Evolutionary conservation across 108 stramenopile species (phyloP), one percentile per base, ranked within the genome.

Genomic region (Nitzschia putrida): DNA sequence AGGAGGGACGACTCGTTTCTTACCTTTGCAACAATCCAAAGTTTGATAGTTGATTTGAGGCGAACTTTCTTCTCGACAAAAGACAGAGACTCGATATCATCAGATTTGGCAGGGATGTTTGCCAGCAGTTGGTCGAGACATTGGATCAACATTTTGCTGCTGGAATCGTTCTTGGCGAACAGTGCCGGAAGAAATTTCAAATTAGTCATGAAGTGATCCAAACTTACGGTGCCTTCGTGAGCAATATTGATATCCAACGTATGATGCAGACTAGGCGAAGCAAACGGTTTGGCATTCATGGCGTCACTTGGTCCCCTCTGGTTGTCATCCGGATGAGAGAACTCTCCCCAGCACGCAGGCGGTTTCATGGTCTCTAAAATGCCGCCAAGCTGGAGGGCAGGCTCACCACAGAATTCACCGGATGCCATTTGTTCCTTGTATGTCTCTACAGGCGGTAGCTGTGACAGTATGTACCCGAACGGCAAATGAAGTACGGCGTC

Each of bases 301-400:
- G 4, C 29, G 29, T 34, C 29, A 34, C 3, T 3, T 34, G 29
- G 4, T 4, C 29, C 29, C 29, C 29, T 4, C 29, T 34, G 29
- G 29, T 34, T 34, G 29, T 4, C 29, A 34, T 34, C 29, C 29
- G 29, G 29, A 34, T 34, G 29, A 4, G 29, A 34, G 29, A 4
- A 34, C 21, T 63, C 43, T 8, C 83, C 89, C 67, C 85, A 90
- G 47, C 88, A 90, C 7, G 53, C 42, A 20, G 90, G 93, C n/a
- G 90, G 93, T 54, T 82, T 77, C 87, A 94, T 87, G 13, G 83
- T 47, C 20, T 79, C 74, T 0, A 94, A 64, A 23, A 94, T 90
- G 8, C 45, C 66, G 34, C 80, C 73, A 24, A 94, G 73, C 38
- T 91, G 74, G 23, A 94, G 68, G 10, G 64, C 70, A 51, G 88